Percentiles rank a stretch among this genome's conserved stretches.
These are phyloP conservation scores for Boletus sp. DNA, from an alignment of 1,284 basidiomycete species.

Conservation along the genomic window DNA sequence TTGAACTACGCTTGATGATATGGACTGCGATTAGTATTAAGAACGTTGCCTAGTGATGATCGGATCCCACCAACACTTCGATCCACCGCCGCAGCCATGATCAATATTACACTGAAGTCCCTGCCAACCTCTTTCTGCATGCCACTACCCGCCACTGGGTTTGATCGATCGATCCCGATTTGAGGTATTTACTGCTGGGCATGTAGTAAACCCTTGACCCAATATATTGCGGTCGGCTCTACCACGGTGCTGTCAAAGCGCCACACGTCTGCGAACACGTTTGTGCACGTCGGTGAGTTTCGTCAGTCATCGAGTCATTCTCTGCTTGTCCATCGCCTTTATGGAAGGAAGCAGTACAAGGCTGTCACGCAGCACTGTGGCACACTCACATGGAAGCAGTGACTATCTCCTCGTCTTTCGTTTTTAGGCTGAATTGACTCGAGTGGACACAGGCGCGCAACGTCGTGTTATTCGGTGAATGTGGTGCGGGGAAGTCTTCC, in stretches of 20 bases:
- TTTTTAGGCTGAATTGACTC: background rate
- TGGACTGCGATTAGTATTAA: too few species aligned
- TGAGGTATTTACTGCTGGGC: too few species aligned
- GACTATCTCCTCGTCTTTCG: background rate
- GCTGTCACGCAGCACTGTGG: background rate
- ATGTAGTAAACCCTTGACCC: conserved; percentile 7
- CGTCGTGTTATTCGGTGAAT: conserved; percentile 27
- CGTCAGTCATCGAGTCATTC: conserved; percentile 3
- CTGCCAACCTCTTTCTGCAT: background rate
- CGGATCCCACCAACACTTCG: too few species aligned
- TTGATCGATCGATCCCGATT: background rate
- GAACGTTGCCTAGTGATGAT: too few species aligned
- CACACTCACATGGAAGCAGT: conserved; percentile 13
- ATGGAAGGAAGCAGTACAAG: background rate
- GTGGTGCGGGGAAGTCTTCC: conserved; percentile 29
- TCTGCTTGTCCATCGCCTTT: too few species aligned
- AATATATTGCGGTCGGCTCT: background rate
- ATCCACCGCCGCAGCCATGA: too few species aligned
- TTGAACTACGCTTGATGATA: too few species aligned
- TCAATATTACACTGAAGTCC: too few species aligned
- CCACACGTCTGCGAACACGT: background rate
- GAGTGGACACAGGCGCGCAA: conserved; percentile 17
- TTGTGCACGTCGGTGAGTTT: conserved; percentile 5
- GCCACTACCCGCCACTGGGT: too few species aligned
- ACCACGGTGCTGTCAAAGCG: background rate